Base-by-base conservation (phyloP, 441 rosid genomes). In the Corymbia calophylla region DNA sequence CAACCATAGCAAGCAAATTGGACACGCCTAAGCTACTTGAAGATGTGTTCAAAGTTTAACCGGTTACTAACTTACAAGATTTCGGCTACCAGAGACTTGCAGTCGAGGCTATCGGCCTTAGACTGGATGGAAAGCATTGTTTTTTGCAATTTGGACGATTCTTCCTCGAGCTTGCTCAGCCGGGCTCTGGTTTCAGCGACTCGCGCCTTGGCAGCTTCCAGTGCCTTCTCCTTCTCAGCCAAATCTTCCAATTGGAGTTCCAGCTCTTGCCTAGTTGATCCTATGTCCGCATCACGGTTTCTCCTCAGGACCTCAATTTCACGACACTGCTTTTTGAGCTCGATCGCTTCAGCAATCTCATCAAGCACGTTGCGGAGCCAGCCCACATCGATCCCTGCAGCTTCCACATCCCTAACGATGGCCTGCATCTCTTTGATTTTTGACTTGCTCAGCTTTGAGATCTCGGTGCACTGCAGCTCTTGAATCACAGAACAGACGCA, bases 401-500 rank as follows among this genome's bases (percentile, higher is more conserved):
- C 89, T 91, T 95, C 97, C 39, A 96, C 94, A 64, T 97, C 99
- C 93, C 94, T 96, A 1, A 96, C 91, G 68, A 96, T 95, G 7
- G 96, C 94, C 27, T 93, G 54, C 94, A 96, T 90, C 92, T 97
- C 99, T 88, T 89, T 95, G 10, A 97, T 91, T 90, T 94, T 95
- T n/a, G 94, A 87, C 86, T 93, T 93, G 21, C 95, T 94, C 39
- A 97, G 70, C 93, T 94, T 92, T 12, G 60, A 58, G 5, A 93
- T 89, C 31, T 94, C 87, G 32, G 93, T 91, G 55, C 94, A 91
- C 27, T 94, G 94, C 94, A 97, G 90, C 90, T 96, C 96, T 92
- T 95, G 96, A 91, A 95, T 93, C 88, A 95, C 94, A 31, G 94
- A 88, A 90, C 99, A 97, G 53, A 97, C 87, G 87, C 97, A 94